Base-by-base conservation (phyloP, 805 yeast genomes). In the Hanseniaspora lindneri region DNA sequence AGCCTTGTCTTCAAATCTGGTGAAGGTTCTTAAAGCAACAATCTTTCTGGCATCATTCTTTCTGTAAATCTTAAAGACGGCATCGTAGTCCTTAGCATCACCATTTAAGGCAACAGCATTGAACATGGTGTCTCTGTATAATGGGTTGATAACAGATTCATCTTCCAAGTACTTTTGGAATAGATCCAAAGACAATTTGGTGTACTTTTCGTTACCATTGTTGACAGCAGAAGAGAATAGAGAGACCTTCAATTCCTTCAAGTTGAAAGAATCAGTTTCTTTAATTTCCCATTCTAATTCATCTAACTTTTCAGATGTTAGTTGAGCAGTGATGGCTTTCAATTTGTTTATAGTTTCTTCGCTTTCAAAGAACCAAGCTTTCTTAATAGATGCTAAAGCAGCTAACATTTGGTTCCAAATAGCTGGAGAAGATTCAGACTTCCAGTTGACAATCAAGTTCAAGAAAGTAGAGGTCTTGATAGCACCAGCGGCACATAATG, bases 401-500 rank as follows among this genome's bases (percentile, higher is more conserved):
- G 67, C 64, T 48, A 75, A 63, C 36, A 78, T 76, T 56, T 76
- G 74, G 53, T 70, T 74, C 85, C 86, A 80, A 44, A 80, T 85
- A 51, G 79, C 81, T 60, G 73, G 77, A 53, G 77, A 76, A 19
- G 67, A 52, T 64, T 79, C 85, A 17, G 64, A 58, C 36, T 73
- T 70, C 84, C 86, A 79, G 16, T 72, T 68, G 49, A 74, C 70
- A 37, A 80, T 71, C 59, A 81, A 73, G 52, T 69, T 66, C 55
- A 81, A 72, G 58, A 80, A 71, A 56, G 72, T 77, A 3, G 76
- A 68, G 29, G 87, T 75, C 23, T 79, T 68, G 49, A 80, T 75
- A 56, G 74, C 73, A 27, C 92, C 92, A 17, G 89, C 77, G 24
- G 78, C 66, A 4, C 89, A 76, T 55, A 82, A 70, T 8, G 85